A percentile compares a stretch with the other conserved stretches of the same genome.
Evolutionary conservation across 148 eudicot genomes (phyloP).

Genomic region (Dianthus caryophyllus): DNA sequence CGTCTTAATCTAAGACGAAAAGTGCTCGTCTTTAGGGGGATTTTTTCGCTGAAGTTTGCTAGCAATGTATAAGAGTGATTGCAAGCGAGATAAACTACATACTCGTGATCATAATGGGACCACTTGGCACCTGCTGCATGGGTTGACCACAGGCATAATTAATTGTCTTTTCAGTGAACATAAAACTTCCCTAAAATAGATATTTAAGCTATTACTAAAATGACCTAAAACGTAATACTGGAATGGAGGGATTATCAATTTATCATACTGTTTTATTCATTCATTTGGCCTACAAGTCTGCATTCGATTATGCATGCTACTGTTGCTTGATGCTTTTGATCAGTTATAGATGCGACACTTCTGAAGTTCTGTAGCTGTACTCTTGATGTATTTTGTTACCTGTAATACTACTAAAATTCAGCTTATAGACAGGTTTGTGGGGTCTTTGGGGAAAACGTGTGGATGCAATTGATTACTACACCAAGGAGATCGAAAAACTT

Average conservation of each 20-base stretch:
- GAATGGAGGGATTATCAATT: too few species aligned
- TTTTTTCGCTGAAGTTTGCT: not conserved
- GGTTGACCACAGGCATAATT: too few species aligned
- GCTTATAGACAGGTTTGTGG: conserved; percentile 89
- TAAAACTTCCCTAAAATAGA: too few species aligned
- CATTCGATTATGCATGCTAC: not conserved
- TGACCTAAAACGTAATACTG: too few species aligned
- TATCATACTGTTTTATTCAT: not conserved
- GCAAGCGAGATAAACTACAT: too few species aligned
- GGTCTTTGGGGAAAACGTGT: conserved; percentile 83
- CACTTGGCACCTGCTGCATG: too few species aligned
- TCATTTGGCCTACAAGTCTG: not conserved
- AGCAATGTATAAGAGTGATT: not conserved
- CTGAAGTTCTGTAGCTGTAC: not conserved
- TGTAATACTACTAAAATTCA: conserved; percentile 22
- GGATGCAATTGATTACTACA: conserved; percentile 83
- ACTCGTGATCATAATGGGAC: too few species aligned
- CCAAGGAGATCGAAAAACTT: conserved; percentile 60
- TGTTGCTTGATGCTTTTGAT: not conserved
- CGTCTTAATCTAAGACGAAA: too few species aligned
- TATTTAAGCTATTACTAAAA: too few species aligned
- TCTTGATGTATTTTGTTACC: not conserved
- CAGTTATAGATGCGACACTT: not conserved
- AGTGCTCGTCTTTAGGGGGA: too few species aligned
- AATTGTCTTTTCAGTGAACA: too few species aligned